phyloP scores from a whole-genome alignment of 257 asterid species.

The Echium plantagineum region DNA sequence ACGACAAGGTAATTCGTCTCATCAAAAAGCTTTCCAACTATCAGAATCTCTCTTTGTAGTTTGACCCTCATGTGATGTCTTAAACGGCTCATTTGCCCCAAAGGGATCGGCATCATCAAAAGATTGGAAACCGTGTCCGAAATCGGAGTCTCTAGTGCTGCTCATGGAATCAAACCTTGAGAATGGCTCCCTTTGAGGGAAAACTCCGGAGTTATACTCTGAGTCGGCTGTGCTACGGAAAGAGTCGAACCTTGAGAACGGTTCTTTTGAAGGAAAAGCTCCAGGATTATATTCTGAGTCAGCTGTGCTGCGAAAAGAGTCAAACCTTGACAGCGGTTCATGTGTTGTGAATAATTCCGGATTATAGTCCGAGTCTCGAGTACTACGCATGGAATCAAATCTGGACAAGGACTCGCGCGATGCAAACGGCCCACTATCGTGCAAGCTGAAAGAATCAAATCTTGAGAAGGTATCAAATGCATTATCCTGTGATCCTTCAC shows the following conservation, averaged over 20 bases:
- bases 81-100: slow-evolving; percentile 55
- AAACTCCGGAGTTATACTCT: slow-evolving; percentile 46
- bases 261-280: slow-evolving; percentile 28
- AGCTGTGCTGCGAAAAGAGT: slow-evolving; percentile 75
- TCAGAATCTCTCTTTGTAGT: slow-evolving; percentile 64
- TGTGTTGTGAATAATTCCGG: slow-evolving; percentile 42
- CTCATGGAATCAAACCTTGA: slow-evolving; percentile 20
- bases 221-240: slow-evolving; percentile 59
- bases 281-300: slow-evolving; percentile 67
- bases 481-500: slow-evolving; percentile 29
- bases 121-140: slow-evolving; percentile 53
- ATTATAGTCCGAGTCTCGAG: slow-evolving; percentile 59
- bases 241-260: slow-evolving; percentile 4
- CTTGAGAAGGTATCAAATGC: slow-evolving; percentile 58
- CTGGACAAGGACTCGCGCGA: slow-evolving; percentile 57
- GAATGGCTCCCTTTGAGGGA: slow-evolving; percentile 30
- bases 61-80: slow-evolving; percentile 49
- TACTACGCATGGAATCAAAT: slow-evolving; percentile 61
- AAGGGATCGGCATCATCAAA: slow-evolving; percentile 79
- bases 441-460: slow-evolving; percentile 59
- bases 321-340: slow-evolving; percentile 56
- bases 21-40: slow-evolving; percentile 78
- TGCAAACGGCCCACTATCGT: slow-evolving; percentile 28
- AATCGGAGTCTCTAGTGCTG: slow-evolving; percentile 51
- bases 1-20: not conserved